Evolutionary conservation across 129 eudicot species (phyloP), one percentile per base, ranked within the genome.

Genomic region (Flaveria bidentis): DNA sequence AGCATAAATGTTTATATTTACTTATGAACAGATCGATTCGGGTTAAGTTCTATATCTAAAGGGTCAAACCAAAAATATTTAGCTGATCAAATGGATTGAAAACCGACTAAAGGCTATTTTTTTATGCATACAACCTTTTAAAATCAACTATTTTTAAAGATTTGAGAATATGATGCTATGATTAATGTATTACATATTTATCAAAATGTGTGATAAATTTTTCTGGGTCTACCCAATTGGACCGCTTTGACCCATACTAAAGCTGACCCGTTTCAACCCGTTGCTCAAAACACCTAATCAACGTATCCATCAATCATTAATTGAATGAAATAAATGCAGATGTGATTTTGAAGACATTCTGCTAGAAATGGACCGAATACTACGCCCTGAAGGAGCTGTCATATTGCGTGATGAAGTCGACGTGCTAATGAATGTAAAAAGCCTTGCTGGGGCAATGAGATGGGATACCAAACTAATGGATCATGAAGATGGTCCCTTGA

Each of bases 361-460:
- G 72, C 67, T 91, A 66, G 99, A 91, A 84, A 94, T 91, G 97
- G 98, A 95, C 70, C 84, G 99, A 20, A 95, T 91, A 58, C 78
- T 94, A 67, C 84, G 98, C n/a, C 98, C 98, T 2, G 97, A 94
- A 83, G 98, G 98, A 5, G 93, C 97, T 22, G 93, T 94, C 49
- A 94, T 94, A 51, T 76, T 94, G 63, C 89, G 98, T 3, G 98
- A 94, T 76, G 96, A 91, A 81, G 98, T 94, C 20, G 98, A 94
- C 74, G 96, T 94, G 33, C 82, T 91, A 5, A 82, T 87, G 68
- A 94, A 84, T 77, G 96, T 91, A 18, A 89, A 91, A 87, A 86
- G 57, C 86, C 84, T 95, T 22, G 75, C 87, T 26, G 89, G 88
- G 23, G 99, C 87, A 5, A 89, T 95, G 90, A 86, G 93, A 79